Base-by-base conservation (phyloP, 352 stramenopile genomes). In the Phytophthora parvispora region DNA sequence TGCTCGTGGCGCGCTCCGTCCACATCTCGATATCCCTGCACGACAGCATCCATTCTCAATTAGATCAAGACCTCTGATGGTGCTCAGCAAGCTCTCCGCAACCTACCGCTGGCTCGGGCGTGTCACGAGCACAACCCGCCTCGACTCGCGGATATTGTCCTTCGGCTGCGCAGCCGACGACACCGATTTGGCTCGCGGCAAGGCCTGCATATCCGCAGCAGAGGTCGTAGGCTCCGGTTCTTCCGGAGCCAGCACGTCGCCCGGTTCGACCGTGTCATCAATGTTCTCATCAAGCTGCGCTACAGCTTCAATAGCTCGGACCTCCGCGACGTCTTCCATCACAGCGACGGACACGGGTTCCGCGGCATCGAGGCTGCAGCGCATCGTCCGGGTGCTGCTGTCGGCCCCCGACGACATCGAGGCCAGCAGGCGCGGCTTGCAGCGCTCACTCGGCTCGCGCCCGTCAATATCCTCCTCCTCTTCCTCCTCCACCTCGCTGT, bases 1-100 rank as follows among this genome's bases (percentile, higher is more conserved):
- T 92, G 64, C 77, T 95, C 6, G 82, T 90, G 28, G 85, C 84
- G 1, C 86, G 85, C 73, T 94, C 81, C 24, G 87, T 92, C 88
- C 88, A 96, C 75, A 90, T 83, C 29, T 87, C 84, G 52, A 95
- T 90, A 53, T 96, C 89, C 6, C 86, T 93, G 64, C 38, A 57
- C 55, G 57, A 50, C 51, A 48, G 28, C 16, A 58, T 31, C 34
- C 12, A 54, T 34, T 58, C 55, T 56, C 51, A 54, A 10, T 54
- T 45, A 70, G 25, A 31, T 24, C 36, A 57, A 16, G 45, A 72
- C 27, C 47, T 49, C 18, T 32, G n/a, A 54, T 61, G 43, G 27
- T 42, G 25, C 50, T 50, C 43, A 64, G 27, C 42, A 16, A 22
- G 27, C 24, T 40, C 31, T n/a, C 40, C 16, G 43, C 31, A 59